These are phyloP conservation scores for Nidula niveotomentosa DNA, from an alignment of 1,284 basidiomycete genomes.

Conservation along the genomic window DNA sequence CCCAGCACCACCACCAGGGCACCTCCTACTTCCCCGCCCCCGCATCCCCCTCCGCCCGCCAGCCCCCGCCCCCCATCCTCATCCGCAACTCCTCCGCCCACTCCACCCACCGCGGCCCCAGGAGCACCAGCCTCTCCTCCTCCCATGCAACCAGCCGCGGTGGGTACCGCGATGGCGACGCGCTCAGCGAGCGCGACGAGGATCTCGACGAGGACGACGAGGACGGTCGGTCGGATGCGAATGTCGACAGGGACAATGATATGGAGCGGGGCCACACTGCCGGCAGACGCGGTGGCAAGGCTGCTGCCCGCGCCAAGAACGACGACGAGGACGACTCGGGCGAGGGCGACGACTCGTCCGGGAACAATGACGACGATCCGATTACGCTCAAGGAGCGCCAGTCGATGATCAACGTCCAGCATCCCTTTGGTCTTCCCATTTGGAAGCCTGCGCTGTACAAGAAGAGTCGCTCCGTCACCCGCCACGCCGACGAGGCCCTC, in stretches of 20 bases:
- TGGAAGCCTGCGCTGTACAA: constrained; percentile 99
- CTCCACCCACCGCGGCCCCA: constrained; percentile 42
- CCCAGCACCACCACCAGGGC: constrained; percentile 65
- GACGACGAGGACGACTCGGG: constrained; percentile 36
- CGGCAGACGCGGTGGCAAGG: constrained; percentile 28
- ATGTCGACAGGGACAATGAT: constrained; percentile 42
- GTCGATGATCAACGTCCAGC: constrained; percentile 98
- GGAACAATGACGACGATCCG: constrained; percentile 70
- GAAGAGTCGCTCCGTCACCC: constrained; percentile 95
- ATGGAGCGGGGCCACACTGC: constrained; percentile 4
- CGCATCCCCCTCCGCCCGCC: constrained; percentile 34
- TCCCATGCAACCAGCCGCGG: constrained; percentile 37
- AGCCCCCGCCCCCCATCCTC: constrained; percentile 36
- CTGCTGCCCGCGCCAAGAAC: constrained; percentile 22
- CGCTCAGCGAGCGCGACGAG: constrained; percentile 48
- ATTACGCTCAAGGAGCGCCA: constrained; percentile 97
- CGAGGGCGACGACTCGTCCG: constrained; percentile 19
- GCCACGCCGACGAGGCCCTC: constrained; percentile 92
- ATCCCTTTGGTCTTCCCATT: constrained; percentile 98
- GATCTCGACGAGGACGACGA: constrained; percentile 41
- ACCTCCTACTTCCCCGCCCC: constrained; percentile 59
- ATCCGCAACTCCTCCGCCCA: constrained; percentile 48
- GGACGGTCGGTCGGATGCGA: constrained; percentile 4
- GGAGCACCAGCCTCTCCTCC: constrained; percentile 64
- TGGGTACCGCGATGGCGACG: constrained; percentile 39